These are phyloP conservation scores for Furcasterigmium sp. DNA, from an alignment of 2,329 filamentous ascomycete species.

Conservation along the genomic window DNA sequence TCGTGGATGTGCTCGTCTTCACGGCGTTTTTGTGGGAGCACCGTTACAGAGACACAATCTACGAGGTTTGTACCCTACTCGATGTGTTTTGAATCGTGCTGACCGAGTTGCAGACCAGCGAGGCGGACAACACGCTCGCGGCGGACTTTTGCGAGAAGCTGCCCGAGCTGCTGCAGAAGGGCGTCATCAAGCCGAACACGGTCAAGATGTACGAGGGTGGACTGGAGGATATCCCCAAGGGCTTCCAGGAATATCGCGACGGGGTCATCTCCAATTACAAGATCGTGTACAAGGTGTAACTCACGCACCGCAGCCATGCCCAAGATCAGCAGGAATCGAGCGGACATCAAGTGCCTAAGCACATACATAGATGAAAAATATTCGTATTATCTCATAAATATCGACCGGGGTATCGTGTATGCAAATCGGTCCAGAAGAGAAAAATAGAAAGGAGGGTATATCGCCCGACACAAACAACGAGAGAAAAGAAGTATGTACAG, in stretches of 20 bases:
- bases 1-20: slow-evolving; percentile 37
- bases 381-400: no score
- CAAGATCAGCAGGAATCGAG: not conserved
- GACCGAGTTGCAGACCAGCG: slow-evolving; percentile 17
- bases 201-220: slow-evolving; percentile 20
- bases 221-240: slow-evolving; percentile 22
- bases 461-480: no score
- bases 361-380: no score
- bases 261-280: slow-evolving; percentile 32
- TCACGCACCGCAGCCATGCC: no score
- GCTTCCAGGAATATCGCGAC: slow-evolving; percentile 31
- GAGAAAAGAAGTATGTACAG: no score
- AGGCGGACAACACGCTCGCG: slow-evolving; percentile 28
- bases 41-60: slow-evolving; percentile 25
- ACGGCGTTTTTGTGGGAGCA: slow-evolving; percentile 34
- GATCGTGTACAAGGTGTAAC: slow-evolving; percentile 30
- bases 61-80: slow-evolving; percentile 23
- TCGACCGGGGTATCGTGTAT: no score
- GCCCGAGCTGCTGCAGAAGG: slow-evolving; percentile 23
- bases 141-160: slow-evolving; percentile 30
- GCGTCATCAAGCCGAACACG: slow-evolving; percentile 27
- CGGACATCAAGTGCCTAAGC: not conserved
- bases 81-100: not conserved
- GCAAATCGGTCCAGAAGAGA: no score
- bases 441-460: no score